phyloP scores from a whole-genome alignment of 2,329 filamentous ascomycete genomes.

The Calonectria multiphialidica region DNA sequence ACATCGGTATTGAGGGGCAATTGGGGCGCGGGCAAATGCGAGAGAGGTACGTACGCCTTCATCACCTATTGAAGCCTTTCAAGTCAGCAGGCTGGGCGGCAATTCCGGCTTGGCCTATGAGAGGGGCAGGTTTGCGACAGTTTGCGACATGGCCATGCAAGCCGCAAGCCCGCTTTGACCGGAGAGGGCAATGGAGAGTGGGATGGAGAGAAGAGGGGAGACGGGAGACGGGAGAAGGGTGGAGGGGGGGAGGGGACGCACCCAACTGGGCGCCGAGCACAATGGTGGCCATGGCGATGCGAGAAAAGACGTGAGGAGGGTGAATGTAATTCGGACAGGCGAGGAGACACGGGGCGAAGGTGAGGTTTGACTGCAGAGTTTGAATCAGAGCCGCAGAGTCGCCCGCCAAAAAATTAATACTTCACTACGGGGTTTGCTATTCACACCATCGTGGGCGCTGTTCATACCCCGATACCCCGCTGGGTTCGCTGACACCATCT shows the following conservation, averaged over 20 bases:
- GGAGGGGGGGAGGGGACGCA: background rate
- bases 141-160: constrained; percentile 9
- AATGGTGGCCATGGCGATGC: background rate
- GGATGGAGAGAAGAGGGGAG: background rate
- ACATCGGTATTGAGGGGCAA: background rate
- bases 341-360: background rate
- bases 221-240: background rate
- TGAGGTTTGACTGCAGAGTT: background rate
- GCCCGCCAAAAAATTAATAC: background rate
- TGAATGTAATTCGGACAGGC: background rate
- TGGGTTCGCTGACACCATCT: constrained; percentile 4
- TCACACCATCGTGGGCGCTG: background rate
- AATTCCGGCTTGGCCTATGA: background rate
- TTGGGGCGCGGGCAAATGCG: background rate
- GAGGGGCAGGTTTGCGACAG: background rate
- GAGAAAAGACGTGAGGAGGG: background rate
- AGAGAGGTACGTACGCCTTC: background rate
- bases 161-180: constrained; percentile 9
- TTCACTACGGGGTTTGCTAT: no score
- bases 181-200: background rate
- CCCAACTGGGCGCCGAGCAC: constrained; percentile 6
- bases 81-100: background rate
- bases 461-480: background rate
- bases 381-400: background rate
- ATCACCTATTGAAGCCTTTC: constrained; percentile 2